Evolutionary conservation across 257 asterid genomes (phyloP), one percentile per base, ranked within the genome.

Genomic region (Penstemon barbatus): DNA sequence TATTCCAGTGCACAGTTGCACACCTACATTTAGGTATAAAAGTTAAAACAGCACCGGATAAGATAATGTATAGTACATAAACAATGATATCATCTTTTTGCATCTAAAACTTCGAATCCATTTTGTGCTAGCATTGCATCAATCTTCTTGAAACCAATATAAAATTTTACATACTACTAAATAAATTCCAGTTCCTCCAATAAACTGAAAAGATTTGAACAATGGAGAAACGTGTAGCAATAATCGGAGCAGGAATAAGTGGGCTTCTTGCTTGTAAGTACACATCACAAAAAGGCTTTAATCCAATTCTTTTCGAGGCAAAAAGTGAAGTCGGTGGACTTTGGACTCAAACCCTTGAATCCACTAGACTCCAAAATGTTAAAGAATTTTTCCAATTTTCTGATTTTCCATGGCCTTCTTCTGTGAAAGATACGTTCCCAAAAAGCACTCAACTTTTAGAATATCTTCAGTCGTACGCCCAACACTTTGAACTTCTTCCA

Each of bases 211-310:
- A 58, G 33, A 43, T 38, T 10, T 51, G 18, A 39, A 57, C 39
- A 11, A 84, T 84, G 96, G 87, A 81, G 70, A 82, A 82, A 52
- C 61, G 86, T 11, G 86, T 88, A 0, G 87, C 82, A 3, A 84
- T 88, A 8, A 42, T 88, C 8, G 96, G 96, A 43, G 96, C 85
- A 10, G 96, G 96, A 68, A 71, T 84, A 13, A 79, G 89, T 9
- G 96, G 96, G 8, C 86, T 88, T 66, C 84, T 88, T 0, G 96
- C 92, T 62, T 86, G 92, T 57, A 88, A 84, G 59, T 82, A 86
- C 63, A 59, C 82, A 43, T 44, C 73, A 15, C 71, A 80, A 5
- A 78, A 68, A 15, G 96, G 96, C 0, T 77, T 80, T 7, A 42
- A 33, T 3, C 93, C 91, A 1, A 36, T 75, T 0, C 85, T 87